Evolutionary conservation across 352 stramenopile species (phyloP), one percentile per base, ranked within the genome.

Genomic region (Pythium utonaiense): DNA sequence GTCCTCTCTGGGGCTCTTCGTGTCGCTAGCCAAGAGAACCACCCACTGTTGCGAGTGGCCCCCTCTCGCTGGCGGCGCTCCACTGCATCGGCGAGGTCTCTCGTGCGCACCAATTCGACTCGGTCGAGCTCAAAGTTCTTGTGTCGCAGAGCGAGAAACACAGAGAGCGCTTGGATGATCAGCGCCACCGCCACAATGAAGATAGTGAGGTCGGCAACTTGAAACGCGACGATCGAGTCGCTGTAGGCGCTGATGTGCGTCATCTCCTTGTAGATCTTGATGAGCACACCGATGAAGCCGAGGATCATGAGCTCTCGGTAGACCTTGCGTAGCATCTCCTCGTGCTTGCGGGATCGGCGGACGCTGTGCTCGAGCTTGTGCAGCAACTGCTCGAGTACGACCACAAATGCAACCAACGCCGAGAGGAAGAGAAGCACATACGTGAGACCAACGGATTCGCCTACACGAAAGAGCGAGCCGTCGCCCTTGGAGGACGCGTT

Each of bases 251-350:
- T 54, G 19, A 69, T 22, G 41, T 60, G 54, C 4, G 40, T 50
- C 4, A 69, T 17, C 25, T 67, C 64, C n/a, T 72, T 63, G 54
- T 64, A 57, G 6, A 74, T 64, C 57, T 77, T 77, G 66, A 77
- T 72, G 14, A 62, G 30, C 25, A 75, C 31, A 28, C 63, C 61
- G 62, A 75, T 75, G 51, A 75, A 50, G 0, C 67, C 67, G 13
- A 62, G 45, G 27, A 62, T 62, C 56, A 62, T 62, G 56, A 62
- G 56, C 33, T 62, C 57, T 30, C 56, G 44, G 33, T 50, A 88
- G 6, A 66, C 71, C 44, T 89, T 89, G 12, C 64, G 73, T 16
- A 88, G 53, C 71, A 89, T 89, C 31, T 87, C 72, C 28, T 83
- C 48, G 53, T 86, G 85, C 66, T 87, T 89, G 27, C 69, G 71